Evolutionary conservation across 805 yeast species (phyloP).

Genomic region (Zygosaccharomyces gambellarensis): DNA sequence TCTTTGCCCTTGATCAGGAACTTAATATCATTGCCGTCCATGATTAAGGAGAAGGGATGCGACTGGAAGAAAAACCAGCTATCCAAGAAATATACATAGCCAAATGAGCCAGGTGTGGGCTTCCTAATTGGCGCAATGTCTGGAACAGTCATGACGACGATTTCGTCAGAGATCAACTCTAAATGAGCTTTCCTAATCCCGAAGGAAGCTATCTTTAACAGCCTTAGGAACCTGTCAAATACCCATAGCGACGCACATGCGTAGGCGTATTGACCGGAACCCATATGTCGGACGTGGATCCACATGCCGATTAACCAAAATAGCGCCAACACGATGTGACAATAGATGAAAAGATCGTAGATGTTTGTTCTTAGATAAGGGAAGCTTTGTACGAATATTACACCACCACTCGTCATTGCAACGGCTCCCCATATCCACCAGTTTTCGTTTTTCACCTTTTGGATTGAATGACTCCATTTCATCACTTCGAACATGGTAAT

Average conservation of each 20-base stretch:
- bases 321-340: constrained; percentile 42
- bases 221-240: constrained; percentile 54
- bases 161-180: constrained; percentile 21
- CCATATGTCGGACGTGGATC: constrained; percentile 38
- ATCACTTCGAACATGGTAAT: constrained; percentile 9
- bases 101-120: constrained; percentile 56
- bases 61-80: constrained; percentile 40
- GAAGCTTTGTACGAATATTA: constrained; percentile 40
- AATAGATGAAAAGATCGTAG: constrained; percentile 41
- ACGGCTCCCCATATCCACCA: constrained; percentile 36
- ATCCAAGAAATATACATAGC: constrained; percentile 47
- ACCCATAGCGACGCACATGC: constrained; percentile 61
- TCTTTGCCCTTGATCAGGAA: constrained; percentile 39
- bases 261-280: constrained; percentile 47
- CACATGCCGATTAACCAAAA: constrained; percentile 42
- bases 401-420: constrained; percentile 31
- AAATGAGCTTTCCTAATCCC: constrained; percentile 56
- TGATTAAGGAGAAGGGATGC: constrained; percentile 63
- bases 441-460: constrained; percentile 32
- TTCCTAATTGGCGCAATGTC: constrained; percentile 19
- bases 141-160: constrained; percentile 37
- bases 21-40: constrained; percentile 22
- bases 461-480: constrained; percentile 21
- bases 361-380: constrained; percentile 40
- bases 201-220: constrained; percentile 47